Percentiles rank a stretch among this genome's conserved stretches.
Conservation (phyloP, 2,329 filamentous ascomycete species). For the Penicillium aurantiogriseum region DNA sequence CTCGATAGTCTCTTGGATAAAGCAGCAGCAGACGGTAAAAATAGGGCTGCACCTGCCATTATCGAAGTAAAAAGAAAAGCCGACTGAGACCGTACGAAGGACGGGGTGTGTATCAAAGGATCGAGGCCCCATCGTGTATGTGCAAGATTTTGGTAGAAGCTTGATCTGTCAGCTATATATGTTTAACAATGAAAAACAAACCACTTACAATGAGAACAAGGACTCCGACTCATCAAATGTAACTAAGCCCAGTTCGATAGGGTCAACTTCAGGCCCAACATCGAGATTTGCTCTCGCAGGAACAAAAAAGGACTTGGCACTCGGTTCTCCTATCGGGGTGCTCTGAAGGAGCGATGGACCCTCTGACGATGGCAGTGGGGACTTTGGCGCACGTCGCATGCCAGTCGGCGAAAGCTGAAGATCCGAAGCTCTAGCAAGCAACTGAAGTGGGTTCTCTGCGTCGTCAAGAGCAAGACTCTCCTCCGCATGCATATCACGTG, state of each 20-base stretch:
- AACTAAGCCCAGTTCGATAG: constrained; percentile 67
- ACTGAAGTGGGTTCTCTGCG: constrained; percentile 71
- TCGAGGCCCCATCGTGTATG: constrained; percentile 75
- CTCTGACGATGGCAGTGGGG: constrained; percentile 31
- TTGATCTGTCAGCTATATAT: constrained; percentile 30
- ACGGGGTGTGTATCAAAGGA: constrained; percentile 62
- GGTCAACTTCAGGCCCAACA: constrained; percentile 63
- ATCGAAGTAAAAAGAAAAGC: constrained; percentile 72
- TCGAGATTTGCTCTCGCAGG: constrained; percentile 64
- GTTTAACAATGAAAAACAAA: background rate
- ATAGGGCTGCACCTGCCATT: constrained; percentile 66
- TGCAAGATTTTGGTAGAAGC: constrained; percentile 67
- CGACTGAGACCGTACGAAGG: constrained; percentile 66
- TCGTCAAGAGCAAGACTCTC: constrained; percentile 65
- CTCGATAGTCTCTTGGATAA: constrained; percentile 64
- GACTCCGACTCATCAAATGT: constrained; percentile 63
- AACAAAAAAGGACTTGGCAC: constrained; percentile 64
- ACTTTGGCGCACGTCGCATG: constrained; percentile 21
- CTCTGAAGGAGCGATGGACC: constrained; percentile 37
- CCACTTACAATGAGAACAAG: constrained; percentile 62
- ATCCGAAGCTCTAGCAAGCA: constrained; percentile 71
- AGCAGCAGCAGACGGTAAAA: constrained; percentile 62
- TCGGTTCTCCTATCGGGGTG: constrained; percentile 7
- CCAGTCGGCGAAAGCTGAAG: constrained; percentile 54
- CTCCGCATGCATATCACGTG: constrained; percentile 35